Evolutionary conservation across 2,329 filamentous ascomycete species (phyloP), one percentile per base, ranked within the genome.

Genomic region (Fusarium austroafricanum): DNA sequence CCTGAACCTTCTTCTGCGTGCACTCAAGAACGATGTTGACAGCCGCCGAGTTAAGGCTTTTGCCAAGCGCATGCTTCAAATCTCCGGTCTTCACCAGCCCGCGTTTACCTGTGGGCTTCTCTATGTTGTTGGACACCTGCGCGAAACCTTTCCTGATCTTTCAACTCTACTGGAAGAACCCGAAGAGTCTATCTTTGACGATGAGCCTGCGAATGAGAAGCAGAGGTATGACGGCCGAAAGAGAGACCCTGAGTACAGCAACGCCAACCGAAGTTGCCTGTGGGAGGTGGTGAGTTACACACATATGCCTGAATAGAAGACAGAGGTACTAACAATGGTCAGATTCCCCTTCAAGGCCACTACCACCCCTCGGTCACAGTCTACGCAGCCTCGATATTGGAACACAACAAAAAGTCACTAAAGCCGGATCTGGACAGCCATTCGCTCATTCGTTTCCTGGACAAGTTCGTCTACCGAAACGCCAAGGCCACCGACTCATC

Each of bases 391-490:
- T 89, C 90, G 57, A 81, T 98, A 38, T 79, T 97, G 10, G 83
- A 86, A 49, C 87, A 89, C 61, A 86, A 90, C 68, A 86, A 89
- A 51, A 89, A 93, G 78, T 90, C 92, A 62, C 89, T 92, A 66
- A 98, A 98, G 79, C 94, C 96, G 0, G 96, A 99, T 73, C 85
- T 97, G 51, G 90, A 92, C 17, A 90, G 93, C 59, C 95, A 98
- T 78, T 96, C 93, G 2, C 86, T 99, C 47, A 96, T 96, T 75
- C 92, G 96, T 78, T 99, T 99, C 84, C 85, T 99, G 59, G 96
- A 99, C 80, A 94, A 96, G 72, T 99, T 99, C 79, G 93, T 97
- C n/a, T 99, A 98, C 85, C 91, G 93, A 71, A 97, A 96, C 73
- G 90, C 95, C 65, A 97, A 97, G 83, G 83, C 89, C 6, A 86